Evolutionary conservation across 495 filamentous ascomycete genomes (phyloP).

Genomic region (Aspergillus affinis): DNA sequence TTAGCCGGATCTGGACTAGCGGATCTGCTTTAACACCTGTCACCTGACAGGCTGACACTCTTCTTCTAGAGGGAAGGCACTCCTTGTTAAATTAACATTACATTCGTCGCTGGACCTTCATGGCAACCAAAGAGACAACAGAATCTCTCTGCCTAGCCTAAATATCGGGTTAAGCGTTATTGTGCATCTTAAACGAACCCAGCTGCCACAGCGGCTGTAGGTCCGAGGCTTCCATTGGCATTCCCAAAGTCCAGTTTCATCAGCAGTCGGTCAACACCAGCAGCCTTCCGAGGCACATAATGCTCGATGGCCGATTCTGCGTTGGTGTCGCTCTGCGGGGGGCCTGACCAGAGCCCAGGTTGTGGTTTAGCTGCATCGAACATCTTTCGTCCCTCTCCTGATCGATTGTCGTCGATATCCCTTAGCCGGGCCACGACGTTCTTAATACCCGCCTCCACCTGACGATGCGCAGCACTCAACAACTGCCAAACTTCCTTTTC

Average conservation of each 20-base stretch:
- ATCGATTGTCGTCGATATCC: conserved; percentile 55
- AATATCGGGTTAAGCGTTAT: background rate
- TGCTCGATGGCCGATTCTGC: conserved; percentile 35
- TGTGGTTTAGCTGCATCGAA: conserved; percentile 25
- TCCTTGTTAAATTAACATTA: background rate
- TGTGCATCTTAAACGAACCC: background rate
- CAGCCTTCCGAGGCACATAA: conserved; percentile 64
- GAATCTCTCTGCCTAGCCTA: too few species aligned
- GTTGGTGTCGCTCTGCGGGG: conserved; percentile 8
- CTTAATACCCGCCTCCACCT: conserved; percentile 55
- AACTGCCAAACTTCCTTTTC: conserved; percentile 61
- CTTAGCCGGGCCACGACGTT: conserved; percentile 58
- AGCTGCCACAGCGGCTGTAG: conserved; percentile 6
- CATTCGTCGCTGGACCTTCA: background rate
- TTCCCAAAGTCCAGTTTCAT: conserved; percentile 83
- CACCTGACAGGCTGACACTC: background rate
- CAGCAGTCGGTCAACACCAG: conserved; percentile 74
- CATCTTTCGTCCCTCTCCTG: conserved; percentile 43
- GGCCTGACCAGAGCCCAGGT: conserved; percentile 17
- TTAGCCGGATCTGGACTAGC: background rate
- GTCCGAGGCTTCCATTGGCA: conserved; percentile 25
- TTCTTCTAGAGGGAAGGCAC: background rate
- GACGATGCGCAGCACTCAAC: conserved; percentile 41
- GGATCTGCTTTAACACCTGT: background rate
- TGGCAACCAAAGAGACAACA: too few species aligned